phyloP scores from a whole-genome alignment of 805 yeast genomes.

The Cyberlindnera euphorbiiphila region DNA sequence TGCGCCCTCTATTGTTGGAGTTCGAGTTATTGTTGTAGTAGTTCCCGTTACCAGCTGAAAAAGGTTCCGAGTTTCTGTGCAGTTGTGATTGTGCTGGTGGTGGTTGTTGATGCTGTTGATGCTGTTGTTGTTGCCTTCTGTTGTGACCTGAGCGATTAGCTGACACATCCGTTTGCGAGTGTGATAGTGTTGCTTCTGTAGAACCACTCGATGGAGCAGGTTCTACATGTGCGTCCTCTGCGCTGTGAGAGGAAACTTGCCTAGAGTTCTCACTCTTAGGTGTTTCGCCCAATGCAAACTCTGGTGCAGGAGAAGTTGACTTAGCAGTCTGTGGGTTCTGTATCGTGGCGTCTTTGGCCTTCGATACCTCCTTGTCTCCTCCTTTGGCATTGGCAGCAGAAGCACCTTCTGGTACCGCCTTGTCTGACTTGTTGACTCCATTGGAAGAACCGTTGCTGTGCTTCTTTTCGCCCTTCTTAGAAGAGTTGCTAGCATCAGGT shows the following conservation, averaged over 20 bases:
- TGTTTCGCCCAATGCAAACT: no score
- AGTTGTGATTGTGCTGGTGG: slow-evolving; percentile 3
- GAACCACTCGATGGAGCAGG: no score
- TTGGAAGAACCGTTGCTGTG: slow-evolving; percentile 1
- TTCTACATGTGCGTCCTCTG: no score
- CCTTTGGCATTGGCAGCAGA: slow-evolving; percentile 1
- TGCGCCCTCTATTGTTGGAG: slow-evolving; percentile 18
- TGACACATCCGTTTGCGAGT: no score
- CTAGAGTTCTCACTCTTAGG: no score
- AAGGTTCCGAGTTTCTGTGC: slow-evolving; percentile 25
- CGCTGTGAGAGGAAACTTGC: no score
- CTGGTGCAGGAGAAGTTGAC: slow-evolving; percentile 1
- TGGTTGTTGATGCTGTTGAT: slow-evolving; percentile 2
- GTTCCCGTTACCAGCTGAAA: slow-evolving; percentile 4
- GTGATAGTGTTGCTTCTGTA: no score
- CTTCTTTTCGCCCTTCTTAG: slow-evolving; percentile 1
- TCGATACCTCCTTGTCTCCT: no score
- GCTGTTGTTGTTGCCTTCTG: not conserved
- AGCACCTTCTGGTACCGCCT: not conserved
- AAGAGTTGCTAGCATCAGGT: slow-evolving; percentile 3
- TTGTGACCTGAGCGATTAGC: no score
- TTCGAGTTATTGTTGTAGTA: slow-evolving; percentile 2
- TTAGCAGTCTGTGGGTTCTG: not conserved
- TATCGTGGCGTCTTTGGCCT: not conserved
- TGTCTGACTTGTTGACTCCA: not conserved